Base-by-base conservation (phyloP, 2,329 filamentous ascomycete species). In the Gnomoniopsis smithogilvyi region DNA sequence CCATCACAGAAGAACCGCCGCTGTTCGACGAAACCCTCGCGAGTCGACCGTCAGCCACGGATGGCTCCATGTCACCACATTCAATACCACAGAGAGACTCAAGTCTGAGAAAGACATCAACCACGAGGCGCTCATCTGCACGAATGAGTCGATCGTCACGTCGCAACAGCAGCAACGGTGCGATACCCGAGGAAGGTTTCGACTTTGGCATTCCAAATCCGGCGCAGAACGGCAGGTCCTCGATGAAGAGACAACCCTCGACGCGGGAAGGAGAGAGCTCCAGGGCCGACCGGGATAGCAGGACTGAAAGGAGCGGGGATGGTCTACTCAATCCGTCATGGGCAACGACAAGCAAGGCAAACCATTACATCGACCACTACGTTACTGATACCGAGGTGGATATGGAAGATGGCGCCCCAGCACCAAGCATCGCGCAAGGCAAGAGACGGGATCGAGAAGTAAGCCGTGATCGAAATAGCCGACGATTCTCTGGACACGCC, bases 61-160 rank as follows among this genome's bases (percentile, higher is more conserved):
- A 64, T 68, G 52, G 48, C n/a, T 22, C 54, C 30, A 52, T 34
- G 19, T 54, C 54, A 10, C 59, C 75, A 2, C 76, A 81, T 51
- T 72, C 79, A 8, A 90, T 92, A 56, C 89, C 89, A 0, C 72
- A 79, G 8, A 81, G 88, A 58, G 87, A 90, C 57, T 92, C 88
- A 1, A 91, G 88, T 41, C 74, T 90, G 38, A 77, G 83, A 53
- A 89, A 83, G 65, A 78, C 78, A 10, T 72, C 76, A 21, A 79
- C 77, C 47, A 76, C 74, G 11, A 85, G 80, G 70, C 79, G 84
- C 57, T 79, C 81, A 1, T 81, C 79, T 15, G 76, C 74, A 6
- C 77, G 80, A 33, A 78, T 76, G 1, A 77, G 80, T 1, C 72
- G 79, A 56, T 76, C 64, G 2, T 71, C 83, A 24, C 84, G 78